Conservation (phyloP, 768 basidiomycete species). For the Chalciporus chontae region DNA sequence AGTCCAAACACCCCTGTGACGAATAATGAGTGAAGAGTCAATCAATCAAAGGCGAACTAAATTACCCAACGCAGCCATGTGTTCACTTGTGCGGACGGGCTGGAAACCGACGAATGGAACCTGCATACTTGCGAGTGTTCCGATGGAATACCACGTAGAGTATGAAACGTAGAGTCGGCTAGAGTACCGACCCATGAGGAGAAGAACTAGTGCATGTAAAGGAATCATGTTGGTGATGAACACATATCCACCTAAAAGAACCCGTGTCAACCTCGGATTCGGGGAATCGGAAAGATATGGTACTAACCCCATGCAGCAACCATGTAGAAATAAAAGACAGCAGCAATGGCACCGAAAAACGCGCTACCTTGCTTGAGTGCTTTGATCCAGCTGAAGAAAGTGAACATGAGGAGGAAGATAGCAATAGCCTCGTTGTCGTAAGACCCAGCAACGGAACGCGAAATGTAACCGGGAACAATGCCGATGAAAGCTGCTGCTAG, state of each 20-base stretch:
- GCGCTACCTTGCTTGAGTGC: constrained; percentile 93
- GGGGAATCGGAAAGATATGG: background rate
- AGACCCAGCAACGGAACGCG: constrained; percentile 96
- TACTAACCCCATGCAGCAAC: constrained; percentile 97
- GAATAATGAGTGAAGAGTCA: constrained; percentile 4
- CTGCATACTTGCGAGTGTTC: constrained; percentile 97
- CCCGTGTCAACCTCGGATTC: constrained; percentile 7
- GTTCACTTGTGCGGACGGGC: constrained; percentile 95
- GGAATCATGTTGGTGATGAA: constrained; percentile 99
- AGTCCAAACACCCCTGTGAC: constrained; percentile 89
- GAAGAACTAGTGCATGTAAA: constrained; percentile 88
- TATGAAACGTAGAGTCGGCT: constrained; percentile 91
- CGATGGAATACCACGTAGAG: constrained; percentile 97
- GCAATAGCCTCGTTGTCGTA: constrained; percentile 99
- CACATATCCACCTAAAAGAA: constrained; percentile 78
- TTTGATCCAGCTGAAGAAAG: constrained; percentile 96
- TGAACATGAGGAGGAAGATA: constrained; percentile 99
- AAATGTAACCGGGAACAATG: constrained; percentile 97
- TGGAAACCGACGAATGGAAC: constrained; percentile 99
- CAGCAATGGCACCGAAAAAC: constrained; percentile 84
- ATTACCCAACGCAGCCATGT: constrained; percentile 94
- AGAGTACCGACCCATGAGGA: constrained; percentile 95
- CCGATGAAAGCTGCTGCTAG: constrained; percentile 97
- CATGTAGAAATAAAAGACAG: constrained; percentile 99
- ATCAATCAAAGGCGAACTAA: background rate